These are phyloP conservation scores for Boeremia lycopersici DNA, from an alignment of 2,329 filamentous ascomycete species.

Conservation along the genomic window DNA sequence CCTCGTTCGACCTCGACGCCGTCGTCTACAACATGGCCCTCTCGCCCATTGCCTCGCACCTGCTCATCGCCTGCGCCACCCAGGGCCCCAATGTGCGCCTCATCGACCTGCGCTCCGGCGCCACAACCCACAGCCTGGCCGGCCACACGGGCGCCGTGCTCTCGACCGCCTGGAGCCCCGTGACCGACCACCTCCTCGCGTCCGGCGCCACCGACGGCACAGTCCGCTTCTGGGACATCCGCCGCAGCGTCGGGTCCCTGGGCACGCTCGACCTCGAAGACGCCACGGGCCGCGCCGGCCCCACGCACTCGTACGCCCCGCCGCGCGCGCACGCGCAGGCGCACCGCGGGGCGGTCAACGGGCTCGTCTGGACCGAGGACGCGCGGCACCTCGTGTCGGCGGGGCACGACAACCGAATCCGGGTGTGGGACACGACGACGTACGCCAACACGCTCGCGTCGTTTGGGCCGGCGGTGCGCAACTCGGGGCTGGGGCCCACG, in stretches of 20 bases:
- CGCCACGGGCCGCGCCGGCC: slow-evolving; percentile 68
- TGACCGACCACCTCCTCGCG: slow-evolving; percentile 77
- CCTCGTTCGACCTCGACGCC: slow-evolving; percentile 70
- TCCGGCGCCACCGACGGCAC: slow-evolving; percentile 86
- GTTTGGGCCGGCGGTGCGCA: slow-evolving; percentile 83
- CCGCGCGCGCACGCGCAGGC: slow-evolving; percentile 56
- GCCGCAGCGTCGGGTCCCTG: slow-evolving; percentile 76
- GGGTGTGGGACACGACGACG: slow-evolving; percentile 82
- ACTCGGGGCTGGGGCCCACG: slow-evolving; percentile 56
- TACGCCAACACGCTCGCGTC: slow-evolving; percentile 87
- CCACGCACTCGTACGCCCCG: slow-evolving; percentile 50
- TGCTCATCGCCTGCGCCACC: slow-evolving; percentile 86
- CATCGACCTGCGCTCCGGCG: slow-evolving; percentile 82
- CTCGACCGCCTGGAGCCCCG: slow-evolving; percentile 79
- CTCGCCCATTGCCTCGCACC: slow-evolving; percentile 72
- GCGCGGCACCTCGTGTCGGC: slow-evolving; percentile 77
- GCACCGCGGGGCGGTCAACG: slow-evolving; percentile 83
- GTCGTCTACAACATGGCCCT: slow-evolving; percentile 79
- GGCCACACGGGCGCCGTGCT: slow-evolving; percentile 61
- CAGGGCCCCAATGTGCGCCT: slow-evolving; percentile 84
- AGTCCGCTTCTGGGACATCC: slow-evolving; percentile 85
- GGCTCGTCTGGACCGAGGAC: slow-evolving; percentile 81
- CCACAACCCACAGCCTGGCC: slow-evolving; percentile 62
- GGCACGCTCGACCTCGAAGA: slow-evolving; percentile 85
- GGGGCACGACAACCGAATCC: slow-evolving; percentile 81